Evolutionary conservation across 1,284 basidiomycete species (phyloP).

Genomic region (Kwoniella shivajii): DNA sequence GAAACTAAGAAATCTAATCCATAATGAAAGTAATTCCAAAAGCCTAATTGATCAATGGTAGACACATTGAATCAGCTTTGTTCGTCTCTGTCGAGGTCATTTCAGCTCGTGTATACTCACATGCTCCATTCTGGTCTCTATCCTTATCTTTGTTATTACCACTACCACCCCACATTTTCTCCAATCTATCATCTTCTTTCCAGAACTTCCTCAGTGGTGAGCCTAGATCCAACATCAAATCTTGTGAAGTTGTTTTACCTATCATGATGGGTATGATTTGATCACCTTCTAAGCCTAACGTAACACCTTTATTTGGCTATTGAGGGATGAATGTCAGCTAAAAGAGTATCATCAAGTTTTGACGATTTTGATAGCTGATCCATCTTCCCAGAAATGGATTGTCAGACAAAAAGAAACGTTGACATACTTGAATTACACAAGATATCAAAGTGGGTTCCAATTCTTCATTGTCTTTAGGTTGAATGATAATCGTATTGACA

Average conservation of each 20-base stretch:
- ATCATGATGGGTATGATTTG: slow-evolving; percentile 65
- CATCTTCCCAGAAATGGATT: not conserved
- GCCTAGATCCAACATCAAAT: slow-evolving; percentile 74
- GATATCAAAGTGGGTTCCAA: slow-evolving; percentile 13
- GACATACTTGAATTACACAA: slow-evolving; percentile 29
- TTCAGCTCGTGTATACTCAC: slow-evolving; percentile 8
- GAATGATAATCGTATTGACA: slow-evolving; percentile 32
- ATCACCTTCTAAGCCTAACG: slow-evolving; percentile 56
- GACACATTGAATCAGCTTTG: not conserved
- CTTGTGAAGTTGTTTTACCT: slow-evolving; percentile 79
- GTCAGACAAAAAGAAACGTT: not conserved
- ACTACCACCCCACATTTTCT: slow-evolving; percentile 42
- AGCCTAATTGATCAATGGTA: slow-evolving; percentile 56
- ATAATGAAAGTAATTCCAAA: slow-evolving; percentile 89
- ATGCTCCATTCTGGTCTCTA: slow-evolving; percentile 7
- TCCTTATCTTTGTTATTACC: not conserved
- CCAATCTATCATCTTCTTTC: slow-evolving; percentile 83
- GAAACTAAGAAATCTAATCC: slow-evolving; percentile 81
- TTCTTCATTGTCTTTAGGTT: slow-evolving; percentile 50
- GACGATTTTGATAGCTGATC: not conserved
- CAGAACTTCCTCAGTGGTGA: slow-evolving; percentile 75
- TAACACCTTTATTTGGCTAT: slow-evolving; percentile 72
- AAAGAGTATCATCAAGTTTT: not conserved
- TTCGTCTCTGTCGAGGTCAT: not conserved
- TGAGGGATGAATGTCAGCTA: too few species aligned